phyloP scores from a whole-genome alignment of 106 monocot species.

The Dioscorea zingiberensis region DNA sequence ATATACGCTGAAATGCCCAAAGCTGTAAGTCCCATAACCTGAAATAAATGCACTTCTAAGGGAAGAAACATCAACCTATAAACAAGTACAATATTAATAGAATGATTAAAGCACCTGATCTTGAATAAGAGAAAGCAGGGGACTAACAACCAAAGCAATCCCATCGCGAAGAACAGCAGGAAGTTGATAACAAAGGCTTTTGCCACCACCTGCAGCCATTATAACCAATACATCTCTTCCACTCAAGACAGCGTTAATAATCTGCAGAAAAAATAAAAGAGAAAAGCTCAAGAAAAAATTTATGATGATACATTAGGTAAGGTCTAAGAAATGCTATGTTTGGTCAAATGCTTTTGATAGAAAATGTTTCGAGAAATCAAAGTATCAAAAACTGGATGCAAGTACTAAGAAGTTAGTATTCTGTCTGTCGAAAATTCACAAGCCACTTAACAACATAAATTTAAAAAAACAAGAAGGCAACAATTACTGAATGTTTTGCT shows the following conservation, averaged over 20 bases:
- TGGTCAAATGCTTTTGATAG: too few relatives aligned
- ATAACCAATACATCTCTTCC: conserved; percentile 96
- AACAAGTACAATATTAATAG: background rate
- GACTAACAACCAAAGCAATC: conserved; percentile 87
- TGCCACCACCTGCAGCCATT: conserved; percentile 99
- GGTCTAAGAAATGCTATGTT: too few relatives aligned
- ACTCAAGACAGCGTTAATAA: conserved; percentile 96
- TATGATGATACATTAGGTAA: background rate
- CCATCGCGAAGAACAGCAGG: conserved; percentile 86
- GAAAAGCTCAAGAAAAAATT: background rate
- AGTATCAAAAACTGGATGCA: too few relatives aligned
- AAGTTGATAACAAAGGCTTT: conserved; percentile 98
- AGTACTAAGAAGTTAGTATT: too few relatives aligned
- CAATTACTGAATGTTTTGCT: too few relatives aligned
- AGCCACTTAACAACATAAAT: too few relatives aligned
- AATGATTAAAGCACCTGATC: conserved; percentile 61
- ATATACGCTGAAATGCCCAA: conserved; percentile 81
- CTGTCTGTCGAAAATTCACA: too few relatives aligned
- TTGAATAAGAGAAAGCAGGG: conserved; percentile 94
- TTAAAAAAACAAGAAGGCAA: too few relatives aligned
- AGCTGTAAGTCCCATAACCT: conserved; percentile 95
- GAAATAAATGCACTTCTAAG: conserved; percentile 8
- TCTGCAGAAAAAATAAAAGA: conserved; percentile 37
- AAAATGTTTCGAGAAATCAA: too few relatives aligned
- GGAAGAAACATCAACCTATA: background rate